Base-by-base conservation (phyloP, 164 flowering plant species). In the Hamamelis virginiana region DNA sequence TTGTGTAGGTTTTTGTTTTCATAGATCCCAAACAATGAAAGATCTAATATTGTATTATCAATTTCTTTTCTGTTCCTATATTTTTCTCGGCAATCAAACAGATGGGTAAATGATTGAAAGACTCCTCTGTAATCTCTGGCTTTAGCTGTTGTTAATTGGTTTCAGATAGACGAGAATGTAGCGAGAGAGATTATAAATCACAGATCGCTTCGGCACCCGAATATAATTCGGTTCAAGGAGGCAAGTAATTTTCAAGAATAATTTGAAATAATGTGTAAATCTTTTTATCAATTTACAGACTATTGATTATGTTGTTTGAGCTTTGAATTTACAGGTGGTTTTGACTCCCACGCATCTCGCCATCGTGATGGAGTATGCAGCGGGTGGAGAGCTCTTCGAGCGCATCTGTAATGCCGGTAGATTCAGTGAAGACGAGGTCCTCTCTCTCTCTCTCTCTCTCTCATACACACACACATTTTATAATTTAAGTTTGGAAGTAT, bases 361-460 rank as follows among this genome's bases (percentile, higher is more conserved):
- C 0, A 90, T 92, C 23, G 97, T 90, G 16, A 91, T 91, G 95
- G 97, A 92, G 73, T 90, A 85, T 71, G 97, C 97, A 19, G 92
- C 94, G 1, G 97, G 97, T 10, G 97, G 94, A 10, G 94, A 89
- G 73, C 87, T 89, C 50, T 89, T 89, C 67, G 91, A 89, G 27
- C 80, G 90, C 12, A 86, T 89, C 69, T 86, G 94, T 78, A 87
- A 64, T 74, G 91, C 90, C 8, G 94, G 94, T 8, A 72, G 92
- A 69, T 88, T 88, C 66, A 88, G 92, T 65, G 92, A 88, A 74
- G 92, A 88, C 59, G 90, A 88, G 87, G 88, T 86, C 67, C n/a
- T 10, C 0, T 21, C n/a, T 2, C 41, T 33, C 41, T 33, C 41
- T 33, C n/a, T n/a, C n/a, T n/a, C n/a, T 33, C 41, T 33, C 41